Evolutionary conservation across 108 stramenopile species (phyloP).

Genomic region (Conticribra guillardii): DNA sequence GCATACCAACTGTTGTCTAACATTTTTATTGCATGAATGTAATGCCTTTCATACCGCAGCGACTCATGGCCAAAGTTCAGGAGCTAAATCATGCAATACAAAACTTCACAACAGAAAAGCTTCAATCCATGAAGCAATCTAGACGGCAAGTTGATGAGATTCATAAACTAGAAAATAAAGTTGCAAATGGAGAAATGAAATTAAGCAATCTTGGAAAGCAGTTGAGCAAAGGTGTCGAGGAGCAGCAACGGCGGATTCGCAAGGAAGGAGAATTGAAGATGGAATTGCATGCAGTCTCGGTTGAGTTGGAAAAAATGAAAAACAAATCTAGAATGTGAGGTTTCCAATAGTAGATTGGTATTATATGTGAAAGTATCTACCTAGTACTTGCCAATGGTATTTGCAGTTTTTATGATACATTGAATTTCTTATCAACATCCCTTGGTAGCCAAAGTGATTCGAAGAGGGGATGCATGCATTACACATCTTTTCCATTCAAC

Average conservation of each 20-base stretch:
- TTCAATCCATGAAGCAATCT: not conserved
- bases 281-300: not conserved
- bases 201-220: slow-evolving; percentile 21
- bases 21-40: no score
- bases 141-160: slow-evolving; percentile 3
- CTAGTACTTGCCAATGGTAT: no score
- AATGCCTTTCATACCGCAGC: not conserved
- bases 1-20: no score
- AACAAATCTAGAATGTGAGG: not conserved
- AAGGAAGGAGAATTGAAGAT: slow-evolving; percentile 24
- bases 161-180: slow-evolving; percentile 11
- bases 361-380: no score
- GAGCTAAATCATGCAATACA: slow-evolving; percentile 23
- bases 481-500: no score
- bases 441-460: no score
- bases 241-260: slow-evolving; percentile 22
- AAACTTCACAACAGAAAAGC: slow-evolving; percentile 22
- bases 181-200: slow-evolving; percentile 25
- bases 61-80: slow-evolving; percentile 40
- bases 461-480: no score
- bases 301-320: slow-evolving; percentile 11
- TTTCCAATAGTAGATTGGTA: no score
- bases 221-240: slow-evolving; percentile 23
- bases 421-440: no score
- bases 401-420: no score